These are phyloP conservation scores for Hyaloscypha hepaticicola DNA, from an alignment of 495 filamentous ascomycete species.

Conservation along the genomic window DNA sequence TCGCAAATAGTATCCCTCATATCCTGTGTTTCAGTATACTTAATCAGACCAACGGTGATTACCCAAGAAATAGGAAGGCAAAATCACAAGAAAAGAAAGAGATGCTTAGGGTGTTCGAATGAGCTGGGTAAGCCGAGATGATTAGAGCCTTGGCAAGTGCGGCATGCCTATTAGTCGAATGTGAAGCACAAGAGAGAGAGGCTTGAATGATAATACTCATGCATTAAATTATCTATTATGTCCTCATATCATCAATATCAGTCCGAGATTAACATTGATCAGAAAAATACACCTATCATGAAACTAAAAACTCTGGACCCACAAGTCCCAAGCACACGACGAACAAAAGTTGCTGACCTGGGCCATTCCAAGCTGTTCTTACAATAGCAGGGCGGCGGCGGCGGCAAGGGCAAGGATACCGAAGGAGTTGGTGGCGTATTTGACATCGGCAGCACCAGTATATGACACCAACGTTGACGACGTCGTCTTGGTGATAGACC, in stretches of 20 bases:
- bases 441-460: slow-evolving; percentile 38
- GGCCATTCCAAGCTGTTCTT: slow-evolving; percentile 2
- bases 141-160: not conserved
- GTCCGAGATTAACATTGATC: not conserved
- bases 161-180: not conserved
- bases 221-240: not conserved
- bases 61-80: not conserved
- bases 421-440: slow-evolving; percentile 29
- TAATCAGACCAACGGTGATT: not conserved
- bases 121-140: not conserved
- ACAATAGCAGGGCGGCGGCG: slow-evolving; percentile 24
- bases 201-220: not conserved
- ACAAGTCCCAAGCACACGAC: slow-evolving; percentile 2
- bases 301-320: not conserved
- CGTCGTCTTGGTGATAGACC: slow-evolving; percentile 24
- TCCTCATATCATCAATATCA: not conserved
- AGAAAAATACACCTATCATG: not conserved
- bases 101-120: not conserved
- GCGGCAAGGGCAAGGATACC: slow-evolving; percentile 34
- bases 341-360: slow-evolving; percentile 2
- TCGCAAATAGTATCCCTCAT: too few species aligned
- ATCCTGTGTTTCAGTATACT: too few species aligned
- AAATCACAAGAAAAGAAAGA: not conserved
- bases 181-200: not conserved
- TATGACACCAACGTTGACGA: slow-evolving; percentile 25